Evolutionary conservation across 2,329 filamentous ascomycete genomes (phyloP).

Genomic region (Emergomyces orientalis): DNA sequence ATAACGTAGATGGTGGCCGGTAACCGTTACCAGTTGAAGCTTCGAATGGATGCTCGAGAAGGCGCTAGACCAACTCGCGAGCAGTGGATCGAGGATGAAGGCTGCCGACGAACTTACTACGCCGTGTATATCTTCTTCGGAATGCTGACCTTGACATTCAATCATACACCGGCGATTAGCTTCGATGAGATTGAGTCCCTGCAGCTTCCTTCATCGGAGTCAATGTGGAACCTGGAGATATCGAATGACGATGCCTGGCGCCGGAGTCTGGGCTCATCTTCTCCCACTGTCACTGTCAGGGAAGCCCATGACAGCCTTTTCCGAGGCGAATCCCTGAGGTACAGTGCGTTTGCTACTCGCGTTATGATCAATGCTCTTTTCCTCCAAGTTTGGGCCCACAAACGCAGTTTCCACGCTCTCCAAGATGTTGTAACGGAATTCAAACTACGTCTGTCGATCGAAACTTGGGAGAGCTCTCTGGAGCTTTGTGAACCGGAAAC

Average conservation of each 20-base stretch:
- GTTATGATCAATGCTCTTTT: conserved; percentile 99
- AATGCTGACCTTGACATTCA: conserved; percentile 87
- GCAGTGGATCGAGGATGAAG: conserved; percentile 96
- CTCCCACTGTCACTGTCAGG: conserved; percentile 74
- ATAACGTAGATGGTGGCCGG: conserved; percentile 72
- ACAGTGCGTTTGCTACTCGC: conserved; percentile 92
- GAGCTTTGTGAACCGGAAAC: conserved; percentile 87
- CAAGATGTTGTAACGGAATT: conserved; percentile 98
- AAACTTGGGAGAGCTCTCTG: conserved; percentile 98
- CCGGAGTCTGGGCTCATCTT: conserved; percentile 59
- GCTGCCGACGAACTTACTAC: conserved; percentile 92
- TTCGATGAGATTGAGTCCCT: conserved; percentile 97
- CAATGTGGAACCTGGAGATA: conserved; percentile 79
- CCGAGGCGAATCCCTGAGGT: conserved; percentile 79
- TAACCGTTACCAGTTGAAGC: conserved; percentile 90
- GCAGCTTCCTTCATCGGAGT: conserved; percentile 85
- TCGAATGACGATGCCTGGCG: conserved; percentile 74
- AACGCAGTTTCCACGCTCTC: conserved; percentile 91
- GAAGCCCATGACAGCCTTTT: conserved; percentile 92
- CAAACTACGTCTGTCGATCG: conserved; percentile 86
- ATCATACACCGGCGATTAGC: conserved; percentile 94
- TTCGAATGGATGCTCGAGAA: conserved; percentile 79
- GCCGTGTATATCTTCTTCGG: conserved; percentile 99
- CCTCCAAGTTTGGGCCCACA: conserved; percentile 97
- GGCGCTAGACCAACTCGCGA: conserved; percentile 64